phyloP scores from a whole-genome alignment of 495 filamentous ascomycete species.

The Terfezia boudieri region DNA sequence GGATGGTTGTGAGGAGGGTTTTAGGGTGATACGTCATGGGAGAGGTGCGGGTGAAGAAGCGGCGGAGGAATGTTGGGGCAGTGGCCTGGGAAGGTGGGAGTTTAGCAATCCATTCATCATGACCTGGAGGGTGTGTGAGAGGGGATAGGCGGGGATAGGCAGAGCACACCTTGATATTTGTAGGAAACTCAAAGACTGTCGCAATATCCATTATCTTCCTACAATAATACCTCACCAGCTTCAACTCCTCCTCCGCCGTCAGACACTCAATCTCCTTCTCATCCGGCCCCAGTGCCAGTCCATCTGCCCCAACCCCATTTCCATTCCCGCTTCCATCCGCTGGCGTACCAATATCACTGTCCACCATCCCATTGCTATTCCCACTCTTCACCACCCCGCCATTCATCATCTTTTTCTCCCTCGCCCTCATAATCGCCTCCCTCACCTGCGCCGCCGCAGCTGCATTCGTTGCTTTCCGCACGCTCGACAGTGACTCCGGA shows the following conservation, averaged over 20 bases:
- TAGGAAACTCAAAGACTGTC: slow-evolving; percentile 53
- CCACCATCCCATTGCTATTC: slow-evolving; percentile 12
- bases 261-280: slow-evolving; percentile 45
- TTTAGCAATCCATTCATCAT: too few relatives aligned
- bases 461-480: slow-evolving; percentile 54
- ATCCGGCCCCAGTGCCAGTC: neutral
- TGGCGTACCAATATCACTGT: too few relatives aligned
- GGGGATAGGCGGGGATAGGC: neutral
- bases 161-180: slow-evolving; percentile 44
- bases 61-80: slow-evolving; percentile 70
- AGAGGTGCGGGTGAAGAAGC: slow-evolving; percentile 87
- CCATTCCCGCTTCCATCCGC: slow-evolving; percentile 10
- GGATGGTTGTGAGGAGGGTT: slow-evolving; percentile 58
- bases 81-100: slow-evolving; percentile 36
- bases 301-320: slow-evolving; percentile 2
- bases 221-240: slow-evolving; percentile 60
- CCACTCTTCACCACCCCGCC: neutral
- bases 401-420: neutral
- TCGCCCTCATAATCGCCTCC: slow-evolving; percentile 25
- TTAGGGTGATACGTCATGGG: slow-evolving; percentile 86
- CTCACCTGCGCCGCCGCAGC: slow-evolving; percentile 50
- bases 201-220: slow-evolving; percentile 50
- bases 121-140: too few relatives aligned
- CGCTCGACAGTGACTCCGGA: slow-evolving; percentile 37
- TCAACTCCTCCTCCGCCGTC: slow-evolving; percentile 58